phyloP scores from a whole-genome alignment of 2,329 filamentous ascomycete species.

The Akanthomyces lecanii region DNA sequence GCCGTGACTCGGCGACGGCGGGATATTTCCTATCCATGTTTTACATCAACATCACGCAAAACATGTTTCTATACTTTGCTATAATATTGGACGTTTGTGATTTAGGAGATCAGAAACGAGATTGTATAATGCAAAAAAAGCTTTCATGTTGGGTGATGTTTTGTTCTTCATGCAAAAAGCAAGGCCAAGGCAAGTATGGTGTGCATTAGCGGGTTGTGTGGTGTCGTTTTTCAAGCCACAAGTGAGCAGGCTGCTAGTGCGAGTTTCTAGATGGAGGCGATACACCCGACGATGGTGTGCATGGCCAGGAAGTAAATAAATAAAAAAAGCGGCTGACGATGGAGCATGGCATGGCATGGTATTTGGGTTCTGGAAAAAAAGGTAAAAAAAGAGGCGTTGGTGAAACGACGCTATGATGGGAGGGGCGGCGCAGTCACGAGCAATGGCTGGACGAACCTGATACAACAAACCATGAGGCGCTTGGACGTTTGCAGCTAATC shows the following conservation, averaged over 20 bases:
- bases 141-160: no score
- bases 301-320: no score
- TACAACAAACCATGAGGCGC: not conserved
- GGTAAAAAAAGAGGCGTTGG: conserved; percentile 1
- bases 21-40: not conserved
- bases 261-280: no score
- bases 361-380: no score
- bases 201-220: not conserved
- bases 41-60: not conserved
- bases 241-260: no score
- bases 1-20: not conserved
- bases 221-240: not conserved
- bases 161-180: not conserved
- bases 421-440: conserved; percentile 1
- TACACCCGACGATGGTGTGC: no score
- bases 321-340: not conserved
- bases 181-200: not conserved
- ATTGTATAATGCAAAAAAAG: no score
- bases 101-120: no score
- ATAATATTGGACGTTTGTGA: no score
- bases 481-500: not conserved
- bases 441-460: not conserved
- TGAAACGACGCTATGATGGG: conserved; percentile 5
- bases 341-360: not conserved
- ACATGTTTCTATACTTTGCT: not conserved